A percentile compares a stretch with the other conserved stretches of the same genome.
Evolutionary conservation across 345 rosid species (phyloP).

Genomic region (Arabidopsis thaliana): TAIR10.1 NC_003070.9:26597001-26597500

Average conservation of each 20-base stretch:
- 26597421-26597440: slow-evolving; percentile 42
- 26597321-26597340: slow-evolving; percentile 10
- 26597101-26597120: not conserved
- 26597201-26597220: slow-evolving; percentile 30
- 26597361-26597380: slow-evolving; percentile 32
- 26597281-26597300: slow-evolving; percentile 23
- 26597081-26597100: slow-evolving; percentile 16
- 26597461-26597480: slow-evolving; percentile 33
- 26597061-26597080: slow-evolving; percentile 20
- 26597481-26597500: slow-evolving; percentile 48
- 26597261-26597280: slow-evolving; percentile 28
- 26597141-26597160: slow-evolving; percentile 20
- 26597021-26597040: slow-evolving; percentile 12
- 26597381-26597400: slow-evolving; percentile 77
- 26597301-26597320: slow-evolving; percentile 17
- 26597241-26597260: slow-evolving; percentile 40
- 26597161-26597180: slow-evolving; percentile 34
- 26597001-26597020: not conserved
- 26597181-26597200: slow-evolving; percentile 44
- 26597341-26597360: slow-evolving; percentile 1
- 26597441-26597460: slow-evolving; percentile 32
- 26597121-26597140: slow-evolving; percentile 14
- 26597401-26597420: slow-evolving; percentile 60
- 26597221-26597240: slow-evolving; percentile 39
- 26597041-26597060: slow-evolving; percentile 28